phyloP scores from a whole-genome alignment of 331 rosid species.

The Acacia concinna region DNA sequence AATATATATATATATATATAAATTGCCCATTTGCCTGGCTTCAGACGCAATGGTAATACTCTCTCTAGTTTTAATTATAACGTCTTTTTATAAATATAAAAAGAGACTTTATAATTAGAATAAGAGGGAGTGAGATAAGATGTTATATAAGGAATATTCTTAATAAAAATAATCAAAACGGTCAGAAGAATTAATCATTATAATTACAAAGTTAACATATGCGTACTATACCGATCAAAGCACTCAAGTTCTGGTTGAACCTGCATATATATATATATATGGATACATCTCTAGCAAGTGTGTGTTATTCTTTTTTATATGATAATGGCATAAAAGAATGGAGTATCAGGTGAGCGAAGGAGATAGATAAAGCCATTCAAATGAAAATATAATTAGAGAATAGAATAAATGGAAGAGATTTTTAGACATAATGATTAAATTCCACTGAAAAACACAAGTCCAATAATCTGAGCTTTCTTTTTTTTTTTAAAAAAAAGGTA shows the following conservation, averaged over 20 bases:
- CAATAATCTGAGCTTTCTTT: neutral
- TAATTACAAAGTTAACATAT: neutral
- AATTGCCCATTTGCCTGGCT: neutral
- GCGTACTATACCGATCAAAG: neutral
- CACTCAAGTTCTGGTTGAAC: neutral
- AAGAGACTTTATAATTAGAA: no score
- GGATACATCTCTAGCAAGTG: neutral
- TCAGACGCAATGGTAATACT: no score
- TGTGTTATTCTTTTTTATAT: neutral
- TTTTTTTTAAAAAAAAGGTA: slow-evolving; percentile 22
- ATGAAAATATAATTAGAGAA: slow-evolving; percentile 10
- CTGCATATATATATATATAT: neutral
- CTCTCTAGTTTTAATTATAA: no score
- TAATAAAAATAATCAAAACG: neutral
- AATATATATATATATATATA: no score
- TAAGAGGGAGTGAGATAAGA: no score
- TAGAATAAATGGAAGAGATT: slow-evolving; percentile 29
- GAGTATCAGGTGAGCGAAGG: neutral
- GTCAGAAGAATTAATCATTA: neutral
- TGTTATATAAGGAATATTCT: neutral
- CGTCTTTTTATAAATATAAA: no score
- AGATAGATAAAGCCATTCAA: slow-evolving; percentile 28
- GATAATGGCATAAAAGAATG: neutral
- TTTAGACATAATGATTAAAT: slow-evolving; percentile 42
- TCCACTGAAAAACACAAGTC: slow-evolving; percentile 29